Conservation (phyloP, 176 grass and related monocot genomes). For the Tillandsia leiboldiana region DNA sequence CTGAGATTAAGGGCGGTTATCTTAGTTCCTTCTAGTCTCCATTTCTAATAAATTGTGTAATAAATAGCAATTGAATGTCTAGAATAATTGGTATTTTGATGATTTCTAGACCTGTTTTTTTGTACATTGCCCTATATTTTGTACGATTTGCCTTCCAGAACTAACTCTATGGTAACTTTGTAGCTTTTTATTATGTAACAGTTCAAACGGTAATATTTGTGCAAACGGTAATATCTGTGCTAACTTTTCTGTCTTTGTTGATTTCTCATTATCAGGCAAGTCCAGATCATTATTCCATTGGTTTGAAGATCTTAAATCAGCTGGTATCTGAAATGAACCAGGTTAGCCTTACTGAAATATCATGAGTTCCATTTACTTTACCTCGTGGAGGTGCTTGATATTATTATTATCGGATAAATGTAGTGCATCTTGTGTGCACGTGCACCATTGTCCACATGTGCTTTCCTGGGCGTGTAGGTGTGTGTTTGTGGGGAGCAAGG, state of each 20-base stretch:
- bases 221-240: background rate
- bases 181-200: background rate
- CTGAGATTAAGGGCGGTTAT: too few relatives aligned
- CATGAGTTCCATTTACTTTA: background rate
- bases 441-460: too few relatives aligned
- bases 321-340: slow-evolving; percentile 96
- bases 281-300: slow-evolving; percentile 94
- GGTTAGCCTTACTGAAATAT: slow-evolving; percentile 33
- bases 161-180: background rate
- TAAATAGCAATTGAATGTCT: too few relatives aligned
- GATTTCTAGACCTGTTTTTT: slow-evolving; percentile 24
- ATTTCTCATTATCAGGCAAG: slow-evolving; percentile 52
- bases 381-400: background rate
- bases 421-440: too few relatives aligned
- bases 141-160: too few relatives aligned
- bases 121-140: slow-evolving; percentile 2
- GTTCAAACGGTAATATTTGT: background rate
- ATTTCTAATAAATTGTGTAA: too few relatives aligned
- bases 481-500: background rate
- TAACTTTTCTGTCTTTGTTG: slow-evolving; percentile 14
- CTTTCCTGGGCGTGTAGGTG: too few relatives aligned
- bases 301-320: slow-evolving; percentile 84
- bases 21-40: too few relatives aligned
- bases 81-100: slow-evolving; percentile 7
- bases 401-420: too few relatives aligned